Evolutionary conservation across 139 green algal genomes (phyloP).

Genomic region (Diplosphaera chodatii): DNA sequence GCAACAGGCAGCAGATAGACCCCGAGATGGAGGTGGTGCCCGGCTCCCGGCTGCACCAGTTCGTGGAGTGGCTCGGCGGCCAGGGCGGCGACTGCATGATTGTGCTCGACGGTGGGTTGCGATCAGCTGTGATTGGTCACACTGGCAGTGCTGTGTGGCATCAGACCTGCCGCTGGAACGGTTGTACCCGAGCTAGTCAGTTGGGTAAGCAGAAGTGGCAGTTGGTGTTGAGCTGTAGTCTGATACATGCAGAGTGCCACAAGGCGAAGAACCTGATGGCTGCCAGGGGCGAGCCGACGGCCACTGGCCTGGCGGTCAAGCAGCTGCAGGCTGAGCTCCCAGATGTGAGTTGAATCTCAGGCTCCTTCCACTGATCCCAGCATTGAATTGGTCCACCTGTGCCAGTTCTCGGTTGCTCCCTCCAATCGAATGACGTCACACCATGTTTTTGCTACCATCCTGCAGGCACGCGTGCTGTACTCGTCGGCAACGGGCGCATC

Average conservation of each 20-base stretch:
- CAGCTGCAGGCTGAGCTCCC: conserved; percentile 72
- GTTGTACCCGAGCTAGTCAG: too few species aligned
- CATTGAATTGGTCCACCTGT: too few species aligned
- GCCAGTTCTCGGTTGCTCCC: too few species aligned
- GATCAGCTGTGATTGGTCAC: too few species aligned
- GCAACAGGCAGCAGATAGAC: background rate
- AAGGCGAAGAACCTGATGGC: conserved; percentile 89
- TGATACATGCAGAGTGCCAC: conserved; percentile 65
- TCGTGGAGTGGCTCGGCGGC: conserved; percentile 51
- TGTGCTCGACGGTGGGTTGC: conserved; percentile 26
- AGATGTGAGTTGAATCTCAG: too few species aligned
- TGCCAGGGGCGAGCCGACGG: conserved; percentile 25
- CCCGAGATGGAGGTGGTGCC: conserved; percentile 8
- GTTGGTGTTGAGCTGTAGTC: too few species aligned
- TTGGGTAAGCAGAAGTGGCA: too few species aligned
- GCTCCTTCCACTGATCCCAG: too few species aligned
- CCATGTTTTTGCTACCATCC: too few species aligned
- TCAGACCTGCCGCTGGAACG: too few species aligned
- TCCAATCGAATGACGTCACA: too few species aligned
- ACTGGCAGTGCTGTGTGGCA: too few species aligned
- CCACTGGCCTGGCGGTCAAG: conserved; percentile 70
- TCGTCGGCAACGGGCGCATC: conserved; percentile 78
- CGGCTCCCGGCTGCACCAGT: conserved; percentile 39
- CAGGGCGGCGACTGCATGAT: conserved; percentile 18
- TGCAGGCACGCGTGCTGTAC: conserved; percentile 78